Base-by-base conservation (phyloP, 441 rosid species). In the Populus tomentosa region DNA sequence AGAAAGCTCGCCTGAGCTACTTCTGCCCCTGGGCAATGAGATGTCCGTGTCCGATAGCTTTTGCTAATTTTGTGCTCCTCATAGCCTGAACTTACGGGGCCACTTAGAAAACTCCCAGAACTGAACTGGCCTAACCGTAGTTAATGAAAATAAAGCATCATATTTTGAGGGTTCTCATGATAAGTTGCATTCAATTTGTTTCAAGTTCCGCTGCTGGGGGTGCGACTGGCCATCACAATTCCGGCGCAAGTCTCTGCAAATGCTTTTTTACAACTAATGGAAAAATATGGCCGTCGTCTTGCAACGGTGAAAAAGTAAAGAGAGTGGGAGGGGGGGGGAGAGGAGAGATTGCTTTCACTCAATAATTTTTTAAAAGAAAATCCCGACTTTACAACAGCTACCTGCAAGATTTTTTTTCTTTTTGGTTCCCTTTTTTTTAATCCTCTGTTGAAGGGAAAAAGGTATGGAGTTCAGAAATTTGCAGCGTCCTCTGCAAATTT, bases 401-500 rank as follows among this genome's bases (percentile, higher is more conserved):
- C 75, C 84, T 77, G 76, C 79, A 75, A 67, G 33, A 71, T 30
- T 67, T 73, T 42, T 77, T 72, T 42, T 36, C 72, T 63, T 42
- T 56, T 38, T 50, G 61, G 32, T 77, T 61, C 59, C 28, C 21
- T 53, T 50, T 67, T 26, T 56, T 65, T 63, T 46, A 21, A 66
- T 20, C n/a, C 64, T 7, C 16, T 42, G n/a, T 26, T 2, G 8
- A 3, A 10, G 4, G 24, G 50, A 24, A 78, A 75, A 82, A 26
- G 72, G 74, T 66, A 68, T 62, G 13, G 69, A 77, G 83, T 68
- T 86, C 84, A 90, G 91, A 96, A 91, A 88, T 91, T 94, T 38
- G 92, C 88, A 66, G 82, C 75, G 71, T 84, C 89, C 91, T 90
- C 91, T 0, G 88, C 93, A 87, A 90, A 91, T 77, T 86, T 89